Conservation (phyloP, 169 alveolate genomes). For the Cystoisospora suis region DNA sequence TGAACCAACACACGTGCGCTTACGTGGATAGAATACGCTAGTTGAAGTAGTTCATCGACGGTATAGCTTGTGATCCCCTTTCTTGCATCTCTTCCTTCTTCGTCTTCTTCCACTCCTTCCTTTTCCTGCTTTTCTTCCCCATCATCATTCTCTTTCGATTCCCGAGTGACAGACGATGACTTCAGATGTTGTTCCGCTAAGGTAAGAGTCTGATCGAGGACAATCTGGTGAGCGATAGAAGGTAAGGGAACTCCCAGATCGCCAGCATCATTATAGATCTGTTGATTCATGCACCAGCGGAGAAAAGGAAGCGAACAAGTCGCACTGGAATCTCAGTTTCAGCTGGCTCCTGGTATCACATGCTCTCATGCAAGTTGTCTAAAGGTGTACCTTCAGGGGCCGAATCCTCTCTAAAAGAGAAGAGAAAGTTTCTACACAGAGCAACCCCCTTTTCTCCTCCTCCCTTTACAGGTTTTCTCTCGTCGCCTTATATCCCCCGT, state of each 20-base stretch:
- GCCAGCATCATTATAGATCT: not conserved
- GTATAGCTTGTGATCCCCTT: not conserved
- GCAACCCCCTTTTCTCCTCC: too few relatives aligned
- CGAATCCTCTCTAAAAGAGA: too few relatives aligned
- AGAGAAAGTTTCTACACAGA: too few relatives aligned
- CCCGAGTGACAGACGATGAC: not conserved
- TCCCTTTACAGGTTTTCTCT: too few relatives aligned
- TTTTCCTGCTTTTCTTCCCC: not conserved
- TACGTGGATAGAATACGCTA: not conserved
- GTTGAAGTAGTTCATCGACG: not conserved
- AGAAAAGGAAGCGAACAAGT: too few relatives aligned
- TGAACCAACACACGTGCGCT: not conserved
- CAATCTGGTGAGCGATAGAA: not conserved
- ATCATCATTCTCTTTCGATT: not conserved
- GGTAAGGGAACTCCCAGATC: conserved; percentile 21
- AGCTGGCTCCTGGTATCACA: too few relatives aligned
- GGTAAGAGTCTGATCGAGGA: not conserved
- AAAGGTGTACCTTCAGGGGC: too few relatives aligned
- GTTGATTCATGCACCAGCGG: not conserved
- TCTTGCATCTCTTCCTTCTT: not conserved
- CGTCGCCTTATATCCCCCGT: too few relatives aligned
- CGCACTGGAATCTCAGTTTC: too few relatives aligned
- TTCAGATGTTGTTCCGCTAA: not conserved
- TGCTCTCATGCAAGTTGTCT: too few relatives aligned
- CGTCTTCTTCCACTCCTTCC: not conserved